Conservation (phyloP, 495 filamentous ascomycete genomes). For the Neurospora hispaniola region DNA sequence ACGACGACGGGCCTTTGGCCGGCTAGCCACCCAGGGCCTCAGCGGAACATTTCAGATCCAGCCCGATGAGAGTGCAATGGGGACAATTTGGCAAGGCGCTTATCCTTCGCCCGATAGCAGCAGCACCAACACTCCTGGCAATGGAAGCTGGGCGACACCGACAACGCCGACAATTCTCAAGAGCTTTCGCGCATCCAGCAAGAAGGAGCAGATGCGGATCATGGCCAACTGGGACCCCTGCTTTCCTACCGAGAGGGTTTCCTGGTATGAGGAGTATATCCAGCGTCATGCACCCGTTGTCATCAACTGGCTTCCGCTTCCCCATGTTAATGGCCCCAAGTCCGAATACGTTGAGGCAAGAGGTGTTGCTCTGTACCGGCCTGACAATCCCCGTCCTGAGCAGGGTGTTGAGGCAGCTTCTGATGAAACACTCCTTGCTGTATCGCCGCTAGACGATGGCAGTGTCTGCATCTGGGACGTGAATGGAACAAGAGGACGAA, state of each 20-base stretch:
- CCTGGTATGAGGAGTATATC: slow-evolving; percentile 86
- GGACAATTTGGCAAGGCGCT: slow-evolving; percentile 1
- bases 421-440: slow-evolving; percentile 42
- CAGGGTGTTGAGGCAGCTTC: not conserved
- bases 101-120: not conserved
- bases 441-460: slow-evolving; percentile 77
- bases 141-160: slow-evolving; percentile 8
- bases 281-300: slow-evolving; percentile 66
- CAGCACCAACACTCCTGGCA: slow-evolving; percentile 12
- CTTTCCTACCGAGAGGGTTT: slow-evolving; percentile 52
- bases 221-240: slow-evolving; percentile 76
- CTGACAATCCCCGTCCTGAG: slow-evolving; percentile 37
- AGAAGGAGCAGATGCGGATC: slow-evolving; percentile 39
- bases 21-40: slow-evolving; percentile 16
- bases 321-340: slow-evolving; percentile 22
- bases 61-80: slow-evolving; percentile 25
- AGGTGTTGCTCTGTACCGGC: slow-evolving; percentile 56
- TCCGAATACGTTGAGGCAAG: slow-evolving; percentile 39
- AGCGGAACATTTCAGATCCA: slow-evolving; percentile 11
- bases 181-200: slow-evolving; percentile 22
- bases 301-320: slow-evolving; percentile 62
- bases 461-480: slow-evolving; percentile 81
- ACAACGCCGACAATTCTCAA: slow-evolving; percentile 12
- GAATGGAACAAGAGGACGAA: slow-evolving; percentile 45
- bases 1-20: slow-evolving; percentile 29